Percentiles rank a stretch among this genome's conserved stretches.
These are phyloP conservation scores for Claviceps capensis DNA, from an alignment of 2,329 filamentous ascomycete species.

Conservation along the genomic window DNA sequence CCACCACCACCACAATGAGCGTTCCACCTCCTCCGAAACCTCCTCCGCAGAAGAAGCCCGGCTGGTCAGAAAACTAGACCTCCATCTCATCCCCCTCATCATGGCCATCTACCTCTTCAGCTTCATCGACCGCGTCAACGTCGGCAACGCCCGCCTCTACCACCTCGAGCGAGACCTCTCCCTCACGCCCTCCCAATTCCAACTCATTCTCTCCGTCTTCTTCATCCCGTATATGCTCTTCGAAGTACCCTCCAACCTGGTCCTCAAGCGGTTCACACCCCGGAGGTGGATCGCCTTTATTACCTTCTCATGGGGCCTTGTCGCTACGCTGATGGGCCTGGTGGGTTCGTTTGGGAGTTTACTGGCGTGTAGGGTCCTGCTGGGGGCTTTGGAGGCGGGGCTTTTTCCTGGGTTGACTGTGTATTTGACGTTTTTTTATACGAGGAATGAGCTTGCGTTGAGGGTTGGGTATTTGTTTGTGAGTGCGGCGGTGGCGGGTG, in stretches of 20 bases:
- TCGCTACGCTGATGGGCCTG: slow-evolving; percentile 58
- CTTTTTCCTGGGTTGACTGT: slow-evolving; percentile 55
- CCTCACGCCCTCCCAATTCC: slow-evolving; percentile 50
- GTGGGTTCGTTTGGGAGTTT: slow-evolving; percentile 50
- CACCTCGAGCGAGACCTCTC: slow-evolving; percentile 48
- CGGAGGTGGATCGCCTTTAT: slow-evolving; percentile 53
- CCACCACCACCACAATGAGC: too few relatives aligned
- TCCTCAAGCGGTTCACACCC: slow-evolving; percentile 49
- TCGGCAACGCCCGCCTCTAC: slow-evolving; percentile 57
- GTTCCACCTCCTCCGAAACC: too few relatives aligned
- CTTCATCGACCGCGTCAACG: slow-evolving; percentile 63
- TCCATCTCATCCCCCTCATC: slow-evolving; percentile 49
- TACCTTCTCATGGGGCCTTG: slow-evolving; percentile 48
- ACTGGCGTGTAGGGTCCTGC: slow-evolving; percentile 53
- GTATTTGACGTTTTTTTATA: slow-evolving; percentile 67
- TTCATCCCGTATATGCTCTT: slow-evolving; percentile 52
- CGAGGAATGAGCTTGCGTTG: slow-evolving; percentile 56
- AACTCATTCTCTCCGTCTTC: slow-evolving; percentile 51
- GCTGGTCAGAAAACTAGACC: slow-evolving; percentile 51
- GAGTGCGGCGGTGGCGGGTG: slow-evolving; percentile 56
- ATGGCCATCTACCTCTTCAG: slow-evolving; percentile 62
- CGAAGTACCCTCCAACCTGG: slow-evolving; percentile 51
- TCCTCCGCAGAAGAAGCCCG: too few relatives aligned
- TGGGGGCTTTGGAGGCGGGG: slow-evolving; percentile 56
- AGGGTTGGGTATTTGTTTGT: slow-evolving; percentile 64